These are phyloP conservation scores for Geoglossum glabrum DNA, from an alignment of 495 filamentous ascomycete genomes.

Conservation along the genomic window DNA sequence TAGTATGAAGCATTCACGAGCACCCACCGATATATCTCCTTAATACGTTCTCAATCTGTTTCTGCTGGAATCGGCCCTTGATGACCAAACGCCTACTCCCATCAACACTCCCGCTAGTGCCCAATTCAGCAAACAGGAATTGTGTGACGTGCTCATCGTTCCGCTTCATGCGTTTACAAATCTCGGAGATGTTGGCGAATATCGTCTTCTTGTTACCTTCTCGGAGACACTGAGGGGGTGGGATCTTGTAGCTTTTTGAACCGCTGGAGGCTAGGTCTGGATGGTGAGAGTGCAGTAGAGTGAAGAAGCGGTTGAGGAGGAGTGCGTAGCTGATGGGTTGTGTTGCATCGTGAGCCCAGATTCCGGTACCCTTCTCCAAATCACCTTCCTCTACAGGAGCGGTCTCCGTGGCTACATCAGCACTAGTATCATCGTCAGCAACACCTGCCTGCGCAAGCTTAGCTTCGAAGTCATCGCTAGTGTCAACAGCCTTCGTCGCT, in stretches of 20 bases:
- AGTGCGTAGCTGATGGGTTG: constrained; percentile 63
- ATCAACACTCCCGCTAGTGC: constrained; percentile 86
- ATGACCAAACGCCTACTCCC: constrained; percentile 86
- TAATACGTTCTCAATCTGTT: constrained; percentile 90
- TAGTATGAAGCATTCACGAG: background rate
- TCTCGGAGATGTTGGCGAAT: constrained; percentile 91
- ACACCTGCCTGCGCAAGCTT: constrained; percentile 58
- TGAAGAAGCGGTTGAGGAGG: constrained; percentile 79
- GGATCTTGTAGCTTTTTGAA: constrained; percentile 91
- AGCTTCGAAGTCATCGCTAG: constrained; percentile 56
- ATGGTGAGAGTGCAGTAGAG: constrained; percentile 75
- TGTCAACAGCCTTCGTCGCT: constrained; percentile 41
- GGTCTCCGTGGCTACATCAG: constrained; percentile 25
- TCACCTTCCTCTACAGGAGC: constrained; percentile 46
- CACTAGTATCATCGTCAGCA: constrained; percentile 30
- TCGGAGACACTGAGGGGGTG: constrained; percentile 93
- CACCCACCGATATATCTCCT: constrained; percentile 78
- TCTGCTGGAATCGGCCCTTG: constrained; percentile 97
- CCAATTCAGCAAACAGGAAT: constrained; percentile 94
- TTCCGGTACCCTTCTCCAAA: constrained; percentile 73
- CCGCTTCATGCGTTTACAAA: constrained; percentile 88
- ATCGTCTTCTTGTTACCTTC: constrained; percentile 99
- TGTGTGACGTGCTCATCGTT: constrained; percentile 91
- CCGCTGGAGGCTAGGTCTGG: constrained; percentile 79
- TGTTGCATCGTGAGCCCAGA: constrained; percentile 70